phyloP scores from a whole-genome alignment of 495 filamentous ascomycete species.

The Aspergillus hancockii region DNA sequence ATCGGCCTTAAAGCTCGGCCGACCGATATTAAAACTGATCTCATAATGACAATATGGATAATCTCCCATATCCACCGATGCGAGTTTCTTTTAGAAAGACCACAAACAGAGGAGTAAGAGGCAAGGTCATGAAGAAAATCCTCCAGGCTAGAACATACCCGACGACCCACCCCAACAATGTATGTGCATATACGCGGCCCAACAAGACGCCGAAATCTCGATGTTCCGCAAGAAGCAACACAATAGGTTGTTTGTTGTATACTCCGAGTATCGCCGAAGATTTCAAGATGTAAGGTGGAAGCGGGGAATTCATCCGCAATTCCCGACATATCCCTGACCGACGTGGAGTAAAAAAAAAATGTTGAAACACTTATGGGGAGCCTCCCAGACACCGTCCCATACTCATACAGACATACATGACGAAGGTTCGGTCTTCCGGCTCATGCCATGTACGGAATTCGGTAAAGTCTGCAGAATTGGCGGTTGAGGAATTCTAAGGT shows the following conservation, averaged over 20 bases:
- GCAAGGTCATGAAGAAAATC: background rate
- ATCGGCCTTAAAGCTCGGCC: background rate
- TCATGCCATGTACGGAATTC: background rate
- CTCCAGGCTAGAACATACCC: background rate
- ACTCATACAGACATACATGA: background rate
- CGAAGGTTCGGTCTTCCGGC: background rate
- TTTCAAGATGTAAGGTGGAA: background rate
- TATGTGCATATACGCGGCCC: background rate
- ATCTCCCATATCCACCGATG: background rate
- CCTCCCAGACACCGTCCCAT: background rate
- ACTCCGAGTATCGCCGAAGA: background rate
- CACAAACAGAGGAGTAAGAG: background rate
- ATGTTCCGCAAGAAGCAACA: background rate
- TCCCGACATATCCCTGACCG: background rate
- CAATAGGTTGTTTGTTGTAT: background rate
- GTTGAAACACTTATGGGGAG: no score
- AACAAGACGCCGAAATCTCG: background rate
- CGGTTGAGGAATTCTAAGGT: background rate
- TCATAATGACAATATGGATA: constrained; percentile 6
- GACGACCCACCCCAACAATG: background rate
- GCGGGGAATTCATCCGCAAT: constrained; percentile 5
- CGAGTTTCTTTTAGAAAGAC: background rate
- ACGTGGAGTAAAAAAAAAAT: background rate
- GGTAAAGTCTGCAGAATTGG: background rate
- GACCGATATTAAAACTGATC: background rate